Percentiles rank a stretch among this genome's conserved stretches.
These are phyloP conservation scores for Mayamaea pseudoterrestris DNA, from an alignment of 108 stramenopile genomes.

Conservation along the genomic window DNA sequence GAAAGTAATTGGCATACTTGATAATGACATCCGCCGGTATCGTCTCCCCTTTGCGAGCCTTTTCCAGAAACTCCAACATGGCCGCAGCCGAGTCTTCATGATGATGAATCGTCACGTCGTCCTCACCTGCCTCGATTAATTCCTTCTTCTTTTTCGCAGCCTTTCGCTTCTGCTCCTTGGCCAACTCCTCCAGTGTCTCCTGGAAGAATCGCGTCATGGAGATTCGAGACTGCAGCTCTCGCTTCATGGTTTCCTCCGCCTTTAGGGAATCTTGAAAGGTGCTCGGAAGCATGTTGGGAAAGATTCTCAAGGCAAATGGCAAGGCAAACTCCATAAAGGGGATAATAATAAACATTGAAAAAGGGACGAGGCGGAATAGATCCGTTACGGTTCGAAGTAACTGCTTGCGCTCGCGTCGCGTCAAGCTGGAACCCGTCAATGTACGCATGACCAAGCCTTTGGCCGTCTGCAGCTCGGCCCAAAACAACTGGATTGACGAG, in stretches of 20 bases:
- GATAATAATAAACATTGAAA: conserved; percentile 93
- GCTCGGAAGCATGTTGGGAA: conserved; percentile 98
- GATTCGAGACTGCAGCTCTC: conserved; percentile 86
- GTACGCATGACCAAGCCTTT: conserved; percentile 62
- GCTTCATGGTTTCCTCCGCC: conserved; percentile 95
- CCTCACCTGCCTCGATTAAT: conserved; percentile 24
- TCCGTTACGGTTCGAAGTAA: conserved; percentile 91
- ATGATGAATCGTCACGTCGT: conserved; percentile 14
- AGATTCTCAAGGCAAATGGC: conserved; percentile 91
- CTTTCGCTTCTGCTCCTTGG: conserved; percentile 74
- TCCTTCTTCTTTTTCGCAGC: conserved; percentile 38
- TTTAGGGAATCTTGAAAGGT: conserved; percentile 96
- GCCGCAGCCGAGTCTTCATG: conserved; percentile 56
- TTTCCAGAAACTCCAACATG: conserved; percentile 86
- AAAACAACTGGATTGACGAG: conserved; percentile 38
- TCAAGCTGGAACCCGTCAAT: conserved; percentile 75
- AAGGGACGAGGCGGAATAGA: conserved; percentile 94
- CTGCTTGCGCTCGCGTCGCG: conserved; percentile 93
- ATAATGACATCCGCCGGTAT: conserved; percentile 79
- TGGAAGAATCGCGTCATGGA: conserved; percentile 96
- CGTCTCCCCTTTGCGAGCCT: conserved; percentile 79
- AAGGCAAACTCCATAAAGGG: conserved; percentile 98
- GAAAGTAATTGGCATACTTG: conserved; percentile 74
- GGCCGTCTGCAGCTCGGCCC: conserved; percentile 86
- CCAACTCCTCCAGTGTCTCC: conserved; percentile 83